These are phyloP conservation scores for Wickerhamiella kurtzmanii DNA, from an alignment of 805 yeast species.

Conservation along the genomic window DNA sequence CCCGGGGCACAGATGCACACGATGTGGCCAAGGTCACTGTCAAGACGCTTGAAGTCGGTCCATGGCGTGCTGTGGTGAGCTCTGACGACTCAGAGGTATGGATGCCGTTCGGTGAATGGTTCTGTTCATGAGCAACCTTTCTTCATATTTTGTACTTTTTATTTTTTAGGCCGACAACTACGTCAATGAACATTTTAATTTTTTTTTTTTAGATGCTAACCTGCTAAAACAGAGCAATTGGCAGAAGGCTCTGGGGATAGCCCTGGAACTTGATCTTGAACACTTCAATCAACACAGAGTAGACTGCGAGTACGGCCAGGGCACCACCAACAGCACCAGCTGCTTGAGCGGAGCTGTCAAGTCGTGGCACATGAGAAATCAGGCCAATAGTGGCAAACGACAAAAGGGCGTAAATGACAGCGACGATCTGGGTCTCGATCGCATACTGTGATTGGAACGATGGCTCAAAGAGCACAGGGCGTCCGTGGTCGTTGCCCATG, in stretches of 20 bases:
- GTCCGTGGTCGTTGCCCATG: constrained; percentile 33
- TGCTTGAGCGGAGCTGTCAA: constrained; percentile 35
- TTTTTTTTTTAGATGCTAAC: background rate
- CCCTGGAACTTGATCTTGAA: constrained; percentile 60
- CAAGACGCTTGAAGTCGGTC: constrained; percentile 57
- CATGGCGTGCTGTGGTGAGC: constrained; percentile 71
- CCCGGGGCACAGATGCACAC: constrained; percentile 23
- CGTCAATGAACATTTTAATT: background rate
- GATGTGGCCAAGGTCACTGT: constrained; percentile 45
- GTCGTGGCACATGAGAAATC: constrained; percentile 41
- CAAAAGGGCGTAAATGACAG: constrained; percentile 44
- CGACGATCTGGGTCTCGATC: constrained; percentile 77
- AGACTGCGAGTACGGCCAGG: constrained; percentile 38
- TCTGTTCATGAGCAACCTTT: constrained; percentile 5
- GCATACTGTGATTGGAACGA: constrained; percentile 73
- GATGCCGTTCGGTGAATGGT: constrained; percentile 89
- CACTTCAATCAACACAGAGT: constrained; percentile 49
- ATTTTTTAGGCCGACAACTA: no score
- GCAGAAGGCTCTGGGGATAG: constrained; percentile 55
- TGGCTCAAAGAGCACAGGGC: constrained; percentile 38
- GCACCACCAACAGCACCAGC: constrained; percentile 35
- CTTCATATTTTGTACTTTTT: background rate
- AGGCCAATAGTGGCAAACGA: constrained; percentile 48
- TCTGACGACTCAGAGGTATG: constrained; percentile 67
- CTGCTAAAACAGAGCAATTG: constrained; percentile 20